Conservation (phyloP, 768 basidiomycete genomes). For the Amanita brunnescens region DNA sequence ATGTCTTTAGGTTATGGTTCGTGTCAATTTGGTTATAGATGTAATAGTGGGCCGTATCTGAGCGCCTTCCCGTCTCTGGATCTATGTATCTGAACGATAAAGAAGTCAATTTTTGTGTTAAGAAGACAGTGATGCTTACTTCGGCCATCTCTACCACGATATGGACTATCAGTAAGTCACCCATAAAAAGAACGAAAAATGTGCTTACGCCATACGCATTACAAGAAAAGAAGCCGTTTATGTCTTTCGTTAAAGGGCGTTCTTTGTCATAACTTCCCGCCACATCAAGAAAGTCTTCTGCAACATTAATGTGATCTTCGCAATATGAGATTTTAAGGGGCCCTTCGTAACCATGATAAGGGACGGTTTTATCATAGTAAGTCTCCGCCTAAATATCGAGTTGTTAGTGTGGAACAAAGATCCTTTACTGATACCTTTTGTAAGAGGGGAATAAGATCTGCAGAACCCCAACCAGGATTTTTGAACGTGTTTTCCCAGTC, state of each 20-base stretch:
- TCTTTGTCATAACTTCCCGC: constrained; percentile 39
- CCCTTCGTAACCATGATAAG: constrained; percentile 37
- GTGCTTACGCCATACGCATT: constrained; percentile 41
- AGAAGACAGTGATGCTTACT: constrained; percentile 26
- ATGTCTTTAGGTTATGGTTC: constrained; percentile 34
- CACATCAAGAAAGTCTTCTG: constrained; percentile 37
- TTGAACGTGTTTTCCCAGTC: too few relatives aligned
- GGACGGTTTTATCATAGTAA: too few relatives aligned
- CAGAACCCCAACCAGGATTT: constrained; percentile 55
- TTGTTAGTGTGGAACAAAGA: neutral
- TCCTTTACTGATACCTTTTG: constrained; percentile 34
- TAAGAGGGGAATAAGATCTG: constrained; percentile 46
- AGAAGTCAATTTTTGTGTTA: neutral
- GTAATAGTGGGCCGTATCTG: constrained; percentile 45
- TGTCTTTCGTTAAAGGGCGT: constrained; percentile 35
- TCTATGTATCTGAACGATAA: constrained; percentile 45
- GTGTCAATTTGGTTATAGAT: constrained; percentile 35
- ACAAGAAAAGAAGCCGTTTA: constrained; percentile 35
- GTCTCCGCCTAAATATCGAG: constrained; percentile 14
- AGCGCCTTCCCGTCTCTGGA: constrained; percentile 40
- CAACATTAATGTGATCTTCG: constrained; percentile 29
- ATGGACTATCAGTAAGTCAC: neutral
- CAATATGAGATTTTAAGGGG: constrained; percentile 43
- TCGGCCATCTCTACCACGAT: constrained; percentile 39
- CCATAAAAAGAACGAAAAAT: neutral